Evolutionary conservation across 2,329 filamentous ascomycete genomes (phyloP), one percentile per base, ranked within the genome.

Genomic region (Fusarium phyllophilum): DNA sequence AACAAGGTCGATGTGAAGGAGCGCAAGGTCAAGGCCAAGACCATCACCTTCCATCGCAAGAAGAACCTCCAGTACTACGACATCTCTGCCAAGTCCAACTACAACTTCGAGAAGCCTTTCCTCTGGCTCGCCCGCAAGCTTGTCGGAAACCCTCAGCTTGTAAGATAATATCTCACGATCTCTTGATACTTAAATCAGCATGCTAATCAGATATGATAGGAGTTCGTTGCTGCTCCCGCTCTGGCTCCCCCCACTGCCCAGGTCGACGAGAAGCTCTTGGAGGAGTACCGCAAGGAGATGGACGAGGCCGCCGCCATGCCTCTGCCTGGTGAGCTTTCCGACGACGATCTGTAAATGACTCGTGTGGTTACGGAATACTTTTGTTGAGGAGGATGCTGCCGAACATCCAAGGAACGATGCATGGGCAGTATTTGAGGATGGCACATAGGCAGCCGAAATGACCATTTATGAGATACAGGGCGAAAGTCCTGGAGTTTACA

Each of bases 1-100:
- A 99, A 99, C 94, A 99, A 99, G 91, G 96, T 99, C 85, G 96
- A 99, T 82, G 96, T 99, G 77, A 99, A 99, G 93, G 96, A 99
- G 91, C 94, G 96, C 86, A 99, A 99, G 89, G 96, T 99, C 84
- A 99, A 99, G 92, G 96, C 96, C 83, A 99, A 99, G 94, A 97
- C 96, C 84, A 99, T 99, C 87, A 99, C 96, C 78, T 99, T 99
- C 94, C 96, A 99, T 91, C 94, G 96, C 88, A 99, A 99, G 94
- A 99, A 99, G 93, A 99, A 98, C 88, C 92, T 99, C 60, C 96
- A 99, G 88, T 99, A 98, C 91, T 99, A 99, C 90, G 96, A 98
- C 81, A 98, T 98, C 85, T 98, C 95, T 46, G 96, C 96, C 86
- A 99, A 98, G 90, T 98, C 95, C 83, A 98, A 98, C 91, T 98